Base-by-base conservation (phyloP, 345 rosid genomes). In the Diplotaxis tenuifolia region DNA sequence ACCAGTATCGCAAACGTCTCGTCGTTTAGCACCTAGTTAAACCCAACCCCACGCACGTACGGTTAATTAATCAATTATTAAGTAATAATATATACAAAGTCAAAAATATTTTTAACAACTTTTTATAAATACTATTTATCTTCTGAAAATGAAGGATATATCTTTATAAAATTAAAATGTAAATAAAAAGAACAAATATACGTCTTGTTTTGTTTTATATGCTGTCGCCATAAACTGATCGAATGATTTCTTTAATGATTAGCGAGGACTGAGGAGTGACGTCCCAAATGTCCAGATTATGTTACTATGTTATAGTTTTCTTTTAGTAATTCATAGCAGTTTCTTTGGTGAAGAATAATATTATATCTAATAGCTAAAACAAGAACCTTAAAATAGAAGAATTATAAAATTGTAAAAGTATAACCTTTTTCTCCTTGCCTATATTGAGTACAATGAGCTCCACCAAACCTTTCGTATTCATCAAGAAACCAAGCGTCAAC, bases 341-440 rank as follows among this genome's bases (percentile, higher is more conserved):
- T n/a, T 45, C 19, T 45, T 45, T 45, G 50, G 14, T 16, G 7
- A 45, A 29, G 34, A 29, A 29, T 7, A 8, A 29, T 29, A 62
- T 72, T 54, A 64, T 23, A 54, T 40, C 25, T 20, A 5, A 14
- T 6, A 29, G 2, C 9, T 29, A 29, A 29, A 62, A 18, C 9
- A 70, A 70, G 21, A 47, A 47, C n/a, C 28, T 25, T 25, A n/a
- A n/a, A n/a, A n/a, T n/a, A n/a, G 1, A 23, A 71, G 66, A 65
- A 65, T 38, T 74, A 31, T n/a, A 42, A 65, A 56, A 6, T 1
- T 0, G 3, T 20, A 65, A 19, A 49, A 16, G 7, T 8, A 9
- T 65, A 1, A 93, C 98, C 89, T 90, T 81, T 72, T 85, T 87
- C 74, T 90, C 97, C 75, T 77, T 86, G 84, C 98, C 98, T 28